These are phyloP conservation scores for Linum tenue DNA, from an alignment of 345 rosid genomes.

Conservation along the genomic window DNA sequence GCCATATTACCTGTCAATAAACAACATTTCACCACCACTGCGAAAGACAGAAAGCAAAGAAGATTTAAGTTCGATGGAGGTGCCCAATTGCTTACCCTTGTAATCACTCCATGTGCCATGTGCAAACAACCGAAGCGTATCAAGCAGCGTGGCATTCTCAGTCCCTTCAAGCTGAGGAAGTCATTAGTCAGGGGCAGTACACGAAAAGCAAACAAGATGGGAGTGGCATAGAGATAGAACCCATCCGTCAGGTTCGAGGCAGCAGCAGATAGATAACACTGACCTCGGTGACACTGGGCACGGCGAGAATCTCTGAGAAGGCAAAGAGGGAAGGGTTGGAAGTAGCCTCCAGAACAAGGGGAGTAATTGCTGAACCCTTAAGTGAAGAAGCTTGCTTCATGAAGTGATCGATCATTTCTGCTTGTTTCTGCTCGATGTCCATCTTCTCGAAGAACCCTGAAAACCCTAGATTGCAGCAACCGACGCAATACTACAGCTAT, in stretches of 20 bases:
- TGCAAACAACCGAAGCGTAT: conserved; percentile 68
- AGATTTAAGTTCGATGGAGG: too few relatives aligned
- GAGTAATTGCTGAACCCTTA: conserved; percentile 42
- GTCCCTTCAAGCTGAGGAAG: conserved; percentile 74
- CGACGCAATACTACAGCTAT: not conserved
- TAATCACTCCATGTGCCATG: conserved; percentile 94
- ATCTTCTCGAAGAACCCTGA: conserved; percentile 20
- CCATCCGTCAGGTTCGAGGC: too few relatives aligned
- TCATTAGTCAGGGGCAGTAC: not conserved
- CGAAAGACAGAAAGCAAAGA: not conserved
- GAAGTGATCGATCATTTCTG: conserved; percentile 57
- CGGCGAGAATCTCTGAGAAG: conserved; percentile 87
- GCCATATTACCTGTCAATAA: conserved; percentile 44
- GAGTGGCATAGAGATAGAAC: not conserved
- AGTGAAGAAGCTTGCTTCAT: conserved; percentile 45
- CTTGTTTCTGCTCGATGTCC: conserved; percentile 86
- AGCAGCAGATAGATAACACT: not conserved
- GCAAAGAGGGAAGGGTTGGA: conserved; percentile 83
- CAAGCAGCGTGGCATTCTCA: conserved; percentile 43
- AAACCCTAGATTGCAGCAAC: not conserved
- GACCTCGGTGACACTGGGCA: conserved; percentile 49
- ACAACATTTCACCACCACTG: conserved; percentile 8
- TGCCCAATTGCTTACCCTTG: conserved; percentile 41
- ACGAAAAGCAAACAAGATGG: not conserved
- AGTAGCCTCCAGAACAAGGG: conserved; percentile 66